Percentiles rank a stretch among this genome's conserved stretches.
Evolutionary conservation across 805 yeast genomes (phyloP).

Genomic region (Metschnikowia reukaufii): DNA sequence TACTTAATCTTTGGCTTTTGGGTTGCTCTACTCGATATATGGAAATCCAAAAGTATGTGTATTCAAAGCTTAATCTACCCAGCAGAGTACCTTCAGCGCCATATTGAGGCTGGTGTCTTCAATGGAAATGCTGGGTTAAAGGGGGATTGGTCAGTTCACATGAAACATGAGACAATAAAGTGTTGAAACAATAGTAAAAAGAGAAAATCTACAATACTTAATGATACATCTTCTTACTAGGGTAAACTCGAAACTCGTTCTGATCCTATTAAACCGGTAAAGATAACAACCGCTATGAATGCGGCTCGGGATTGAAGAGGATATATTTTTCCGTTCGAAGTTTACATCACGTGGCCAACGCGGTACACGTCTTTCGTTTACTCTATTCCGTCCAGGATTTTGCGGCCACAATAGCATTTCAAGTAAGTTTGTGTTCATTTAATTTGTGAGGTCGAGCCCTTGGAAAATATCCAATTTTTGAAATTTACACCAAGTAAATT

Average conservation of each 20-base stretch:
- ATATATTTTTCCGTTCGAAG: neutral
- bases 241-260: too few relatives aligned
- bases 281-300: neutral
- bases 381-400: too few relatives aligned
- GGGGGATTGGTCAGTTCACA: too few relatives aligned
- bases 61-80: neutral
- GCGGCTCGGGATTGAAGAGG: neutral
- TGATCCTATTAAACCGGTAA: neutral
- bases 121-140: neutral
- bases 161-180: neutral
- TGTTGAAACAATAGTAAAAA: neutral
- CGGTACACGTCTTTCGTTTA: neutral
- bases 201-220: too few relatives aligned
- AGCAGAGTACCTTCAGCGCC: neutral
- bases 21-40: neutral
- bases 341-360: neutral
- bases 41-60: neutral
- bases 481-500: too few relatives aligned
- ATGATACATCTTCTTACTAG: too few relatives aligned
- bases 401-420: too few relatives aligned
- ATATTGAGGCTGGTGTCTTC: neutral
- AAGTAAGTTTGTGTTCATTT: too few relatives aligned
- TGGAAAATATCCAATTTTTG: too few relatives aligned
- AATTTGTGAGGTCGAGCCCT: too few relatives aligned
- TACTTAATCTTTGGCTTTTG: neutral